A percentile compares a stretch with the other conserved stretches of the same genome.
Conservation (phyloP, 805 yeast genomes). For the Ogataea paraovalis region DNA sequence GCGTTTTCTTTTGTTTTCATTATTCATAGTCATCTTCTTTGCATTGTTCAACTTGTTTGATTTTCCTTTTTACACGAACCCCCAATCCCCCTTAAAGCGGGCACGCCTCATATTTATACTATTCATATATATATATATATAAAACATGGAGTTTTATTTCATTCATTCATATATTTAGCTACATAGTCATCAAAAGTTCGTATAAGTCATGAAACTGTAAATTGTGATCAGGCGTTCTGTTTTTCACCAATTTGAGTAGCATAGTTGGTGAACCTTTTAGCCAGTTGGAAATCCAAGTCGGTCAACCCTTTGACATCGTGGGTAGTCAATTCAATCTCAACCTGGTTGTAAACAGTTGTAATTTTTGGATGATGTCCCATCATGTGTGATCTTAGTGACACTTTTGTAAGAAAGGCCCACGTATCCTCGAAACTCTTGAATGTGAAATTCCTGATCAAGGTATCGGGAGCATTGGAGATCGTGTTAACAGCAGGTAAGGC, state of each 20-base stretch:
- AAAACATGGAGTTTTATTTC: neutral
- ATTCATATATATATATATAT: too few relatives aligned
- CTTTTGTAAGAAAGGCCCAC: slow-evolving; percentile 59
- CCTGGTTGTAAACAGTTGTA: slow-evolving; percentile 56
- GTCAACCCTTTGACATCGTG: slow-evolving; percentile 58
- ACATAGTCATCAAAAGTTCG: neutral
- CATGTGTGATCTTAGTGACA: slow-evolving; percentile 54
- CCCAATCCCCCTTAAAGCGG: neutral
- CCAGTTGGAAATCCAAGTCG: slow-evolving; percentile 56
- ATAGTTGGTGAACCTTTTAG: slow-evolving; percentile 42
- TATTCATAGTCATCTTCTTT: too few relatives aligned
- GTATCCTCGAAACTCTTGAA: slow-evolving; percentile 56
- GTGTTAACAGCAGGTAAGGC: neutral
- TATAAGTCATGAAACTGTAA: too few relatives aligned
- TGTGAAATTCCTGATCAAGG: slow-evolving; percentile 34
- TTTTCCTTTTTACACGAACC: too few relatives aligned
- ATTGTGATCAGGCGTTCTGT: too few relatives aligned
- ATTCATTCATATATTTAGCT: neutral
- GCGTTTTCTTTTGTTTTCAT: neutral
- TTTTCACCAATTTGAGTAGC: slow-evolving; percentile 18
- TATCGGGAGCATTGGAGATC: neutral
- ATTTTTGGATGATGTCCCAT: slow-evolving; percentile 72
- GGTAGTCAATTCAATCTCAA: slow-evolving; percentile 52
- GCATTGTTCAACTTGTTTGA: too few relatives aligned
- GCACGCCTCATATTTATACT: too few relatives aligned